Evolutionary conservation across 2,329 filamentous ascomycete species (phyloP).

Genomic region (Colletotrichum scovillei): DNA sequence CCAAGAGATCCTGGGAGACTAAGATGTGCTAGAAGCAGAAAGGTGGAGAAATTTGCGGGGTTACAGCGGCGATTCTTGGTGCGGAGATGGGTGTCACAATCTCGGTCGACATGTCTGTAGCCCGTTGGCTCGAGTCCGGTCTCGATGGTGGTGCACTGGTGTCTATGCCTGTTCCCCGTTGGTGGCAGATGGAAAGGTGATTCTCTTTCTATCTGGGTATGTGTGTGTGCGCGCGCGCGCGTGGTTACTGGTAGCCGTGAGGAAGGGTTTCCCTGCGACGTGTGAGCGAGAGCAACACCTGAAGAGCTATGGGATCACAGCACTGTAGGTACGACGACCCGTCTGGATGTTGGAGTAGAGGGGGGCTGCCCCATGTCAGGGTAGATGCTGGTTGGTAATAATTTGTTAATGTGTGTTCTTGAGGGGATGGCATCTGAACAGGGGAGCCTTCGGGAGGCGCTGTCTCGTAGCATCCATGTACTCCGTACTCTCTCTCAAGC

Average conservation of each 20-base stretch:
- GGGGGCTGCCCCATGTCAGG: not conserved
- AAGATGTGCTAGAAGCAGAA: slow-evolving; percentile 33
- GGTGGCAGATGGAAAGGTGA: not conserved
- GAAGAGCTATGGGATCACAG: not conserved
- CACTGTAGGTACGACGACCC: slow-evolving; percentile 9
- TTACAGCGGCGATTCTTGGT: slow-evolving; percentile 32
- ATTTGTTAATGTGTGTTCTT: slow-evolving; percentile 17
- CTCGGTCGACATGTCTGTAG: slow-evolving; percentile 15
- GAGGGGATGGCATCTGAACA: not conserved
- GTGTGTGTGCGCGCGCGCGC: slow-evolving; percentile 2
- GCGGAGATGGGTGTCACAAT: slow-evolving; percentile 34
- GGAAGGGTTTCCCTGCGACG: slow-evolving; percentile 2
- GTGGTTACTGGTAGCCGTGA: not conserved
- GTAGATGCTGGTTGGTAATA: slow-evolving; percentile 29
- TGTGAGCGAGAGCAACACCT: slow-evolving; percentile 1
- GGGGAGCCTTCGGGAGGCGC: not conserved
- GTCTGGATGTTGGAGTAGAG: slow-evolving; percentile 22
- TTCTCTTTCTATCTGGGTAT: not conserved
- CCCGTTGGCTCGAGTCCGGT: slow-evolving; percentile 5
- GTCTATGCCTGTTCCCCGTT: not conserved
- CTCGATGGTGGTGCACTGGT: not conserved
- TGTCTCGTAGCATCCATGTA: not conserved
- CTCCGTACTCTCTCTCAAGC: not conserved
- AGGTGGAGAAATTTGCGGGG: slow-evolving; percentile 36
- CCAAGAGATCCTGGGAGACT: slow-evolving; percentile 29